A percentile compares a stretch with the other conserved stretches of the same genome.
phyloP scores from a whole-genome alignment of 2,329 filamentous ascomycete species.

The Coniochaeta sp. region DNA sequence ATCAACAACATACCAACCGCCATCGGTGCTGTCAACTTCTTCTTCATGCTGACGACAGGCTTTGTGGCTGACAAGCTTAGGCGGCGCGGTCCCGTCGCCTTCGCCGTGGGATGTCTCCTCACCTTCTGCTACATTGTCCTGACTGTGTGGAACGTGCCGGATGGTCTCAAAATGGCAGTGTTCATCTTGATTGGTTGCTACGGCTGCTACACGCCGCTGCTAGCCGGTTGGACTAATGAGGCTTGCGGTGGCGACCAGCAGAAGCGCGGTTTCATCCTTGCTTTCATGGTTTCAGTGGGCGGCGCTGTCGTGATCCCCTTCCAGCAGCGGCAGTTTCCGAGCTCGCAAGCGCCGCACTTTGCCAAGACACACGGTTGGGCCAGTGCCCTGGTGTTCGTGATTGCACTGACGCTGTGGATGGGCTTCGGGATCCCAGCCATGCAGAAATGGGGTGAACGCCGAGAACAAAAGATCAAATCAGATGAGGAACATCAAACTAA shows the following conservation, averaged over 20 bases:
- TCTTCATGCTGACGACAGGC: conserved; percentile 26
- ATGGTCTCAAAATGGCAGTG: conserved; percentile 27
- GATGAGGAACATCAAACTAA: conserved; percentile 4
- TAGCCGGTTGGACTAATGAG: conserved; percentile 32
- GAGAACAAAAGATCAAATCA: conserved; percentile 3
- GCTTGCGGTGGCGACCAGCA: conserved; percentile 33
- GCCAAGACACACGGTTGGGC: conserved; percentile 26
- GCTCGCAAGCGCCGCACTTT: conserved; percentile 26
- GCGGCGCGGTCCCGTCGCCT: conserved; percentile 25
- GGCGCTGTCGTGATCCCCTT: conserved; percentile 29
- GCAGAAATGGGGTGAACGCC: conserved; percentile 11
- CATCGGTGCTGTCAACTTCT: conserved; percentile 33
- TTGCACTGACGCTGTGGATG: conserved; percentile 26
- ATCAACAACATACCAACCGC: conserved; percentile 38
- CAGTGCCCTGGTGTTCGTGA: conserved; percentile 22
- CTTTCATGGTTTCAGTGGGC: conserved; percentile 29
- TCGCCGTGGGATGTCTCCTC: conserved; percentile 25
- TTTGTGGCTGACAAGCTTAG: conserved; percentile 24
- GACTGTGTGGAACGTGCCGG: conserved; percentile 28
- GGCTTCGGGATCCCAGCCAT: conserved; percentile 20
- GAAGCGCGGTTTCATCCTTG: conserved; percentile 31
- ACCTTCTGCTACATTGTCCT: conserved; percentile 28
- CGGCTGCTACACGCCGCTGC: conserved; percentile 32
- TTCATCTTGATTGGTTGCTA: conserved; percentile 32
- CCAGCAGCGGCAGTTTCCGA: conserved; percentile 29